Conservation (phyloP, 2,329 filamentous ascomycete species). For the Botrytis hyacinthi region DNA sequence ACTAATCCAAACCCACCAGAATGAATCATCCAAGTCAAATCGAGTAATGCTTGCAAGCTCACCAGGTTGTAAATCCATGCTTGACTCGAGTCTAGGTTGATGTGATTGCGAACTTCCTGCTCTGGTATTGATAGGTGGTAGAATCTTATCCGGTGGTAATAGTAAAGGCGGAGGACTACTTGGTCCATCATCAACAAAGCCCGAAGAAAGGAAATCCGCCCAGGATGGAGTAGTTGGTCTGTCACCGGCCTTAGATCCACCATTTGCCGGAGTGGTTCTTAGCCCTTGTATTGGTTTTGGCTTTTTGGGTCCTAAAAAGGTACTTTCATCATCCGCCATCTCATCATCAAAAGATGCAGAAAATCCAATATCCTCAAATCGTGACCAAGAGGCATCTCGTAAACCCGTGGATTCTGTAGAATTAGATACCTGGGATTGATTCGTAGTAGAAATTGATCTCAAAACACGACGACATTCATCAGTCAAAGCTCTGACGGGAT, state of each 20-base stretch:
- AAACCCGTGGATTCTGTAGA: constrained; percentile 69
- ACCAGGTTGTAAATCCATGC: constrained; percentile 74
- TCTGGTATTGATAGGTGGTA: constrained; percentile 79
- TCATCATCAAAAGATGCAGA: constrained; percentile 71
- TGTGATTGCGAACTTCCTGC: constrained; percentile 88
- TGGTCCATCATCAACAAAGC: constrained; percentile 78
- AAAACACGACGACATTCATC: constrained; percentile 93
- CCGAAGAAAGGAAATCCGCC: constrained; percentile 95
- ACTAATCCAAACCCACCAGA: constrained; percentile 99
- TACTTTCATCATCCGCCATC: constrained; percentile 52
- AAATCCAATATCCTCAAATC: constrained; percentile 94
- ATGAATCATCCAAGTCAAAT: constrained; percentile 87
- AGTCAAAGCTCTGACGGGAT: constrained; percentile 82
- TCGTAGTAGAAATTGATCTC: constrained; percentile 81
- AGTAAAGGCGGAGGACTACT: constrained; percentile 64
- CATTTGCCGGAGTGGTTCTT: constrained; percentile 64
- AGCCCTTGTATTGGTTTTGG: constrained; percentile 51
- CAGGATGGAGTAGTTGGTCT: constrained; percentile 94
- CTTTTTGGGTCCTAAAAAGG: constrained; percentile 31
- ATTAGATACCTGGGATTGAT: constrained; percentile 75
- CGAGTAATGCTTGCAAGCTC: constrained; percentile 89
- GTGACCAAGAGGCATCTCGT: constrained; percentile 89
- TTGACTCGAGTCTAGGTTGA: constrained; percentile 65
- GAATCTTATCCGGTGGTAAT: constrained; percentile 85
- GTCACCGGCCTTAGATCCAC: constrained; percentile 58